Conservation (phyloP, 148 eudicot genomes). For the Camellia granthamiana region DNA sequence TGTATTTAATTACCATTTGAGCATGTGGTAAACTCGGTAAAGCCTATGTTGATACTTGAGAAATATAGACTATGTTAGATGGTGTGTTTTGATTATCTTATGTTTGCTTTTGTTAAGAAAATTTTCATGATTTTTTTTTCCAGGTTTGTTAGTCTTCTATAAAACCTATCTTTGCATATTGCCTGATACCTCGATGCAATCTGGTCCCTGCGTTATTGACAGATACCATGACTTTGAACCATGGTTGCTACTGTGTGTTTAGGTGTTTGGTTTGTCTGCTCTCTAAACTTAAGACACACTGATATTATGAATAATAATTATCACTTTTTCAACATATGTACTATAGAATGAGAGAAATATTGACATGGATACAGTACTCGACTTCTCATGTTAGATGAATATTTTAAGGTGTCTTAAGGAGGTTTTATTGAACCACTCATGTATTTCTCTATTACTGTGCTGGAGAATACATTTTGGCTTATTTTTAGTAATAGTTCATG, state of each 20-base stretch:
- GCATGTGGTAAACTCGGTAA: neutral
- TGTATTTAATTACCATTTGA: neutral
- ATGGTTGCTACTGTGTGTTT: neutral
- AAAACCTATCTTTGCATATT: neutral
- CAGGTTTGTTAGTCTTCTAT: neutral
- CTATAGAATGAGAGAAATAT: neutral
- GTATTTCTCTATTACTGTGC: neutral
- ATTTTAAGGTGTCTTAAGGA: neutral
- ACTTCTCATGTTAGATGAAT: neutral
- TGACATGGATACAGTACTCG: neutral
- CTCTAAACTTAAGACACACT: neutral
- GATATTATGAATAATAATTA: neutral
- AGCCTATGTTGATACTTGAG: neutral
- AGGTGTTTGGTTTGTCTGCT: constrained; percentile 3
- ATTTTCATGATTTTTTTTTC: neutral
- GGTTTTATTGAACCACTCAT: neutral
- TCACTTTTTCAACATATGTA: neutral
- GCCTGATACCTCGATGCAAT: neutral
- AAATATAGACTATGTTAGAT: neutral
- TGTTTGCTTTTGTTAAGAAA: neutral
- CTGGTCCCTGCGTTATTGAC: neutral
- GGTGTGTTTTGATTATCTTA: neutral
- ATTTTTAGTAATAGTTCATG: neutral
- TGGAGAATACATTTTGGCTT: neutral
- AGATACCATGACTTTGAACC: neutral